phyloP scores from a whole-genome alignment of 202 grass and related monocot genomes.

The Dendrocalamus latiflorus region DNA sequence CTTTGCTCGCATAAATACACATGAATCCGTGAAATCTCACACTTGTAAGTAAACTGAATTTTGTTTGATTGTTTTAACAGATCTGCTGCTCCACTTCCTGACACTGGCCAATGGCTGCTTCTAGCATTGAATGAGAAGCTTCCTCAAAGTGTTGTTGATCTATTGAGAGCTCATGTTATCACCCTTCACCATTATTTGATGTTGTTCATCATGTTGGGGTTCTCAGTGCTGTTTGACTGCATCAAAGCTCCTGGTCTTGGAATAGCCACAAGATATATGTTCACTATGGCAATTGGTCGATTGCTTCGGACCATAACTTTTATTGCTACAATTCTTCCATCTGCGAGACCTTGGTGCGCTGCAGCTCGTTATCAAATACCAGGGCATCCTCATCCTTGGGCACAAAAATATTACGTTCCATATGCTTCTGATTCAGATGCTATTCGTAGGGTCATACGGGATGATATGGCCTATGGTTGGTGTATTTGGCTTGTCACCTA shows the following conservation, averaged over 20 bases:
- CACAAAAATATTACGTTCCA: slow-evolving; percentile 86
- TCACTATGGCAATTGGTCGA: slow-evolving; percentile 85
- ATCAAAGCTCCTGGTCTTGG: slow-evolving; percentile 93
- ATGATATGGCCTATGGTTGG: slow-evolving; percentile 63
- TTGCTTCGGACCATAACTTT: slow-evolving; percentile 79
- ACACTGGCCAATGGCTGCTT: slow-evolving; percentile 93
- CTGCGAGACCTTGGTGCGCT: slow-evolving; percentile 80
- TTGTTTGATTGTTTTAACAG: slow-evolving; percentile 34
- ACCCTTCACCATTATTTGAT: slow-evolving; percentile 97
- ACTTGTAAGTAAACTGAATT: slow-evolving; percentile 12
- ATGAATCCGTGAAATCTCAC: background rate
- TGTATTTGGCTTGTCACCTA: slow-evolving; percentile 10
- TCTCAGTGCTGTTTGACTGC: slow-evolving; percentile 81
- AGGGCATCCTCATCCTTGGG: slow-evolving; percentile 80
- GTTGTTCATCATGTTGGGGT: slow-evolving; percentile 88
- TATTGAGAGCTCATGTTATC: slow-evolving; percentile 87
- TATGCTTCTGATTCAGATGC: slow-evolving; percentile 80
- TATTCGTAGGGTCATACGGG: slow-evolving; percentile 59
- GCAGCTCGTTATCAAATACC: slow-evolving; percentile 71
- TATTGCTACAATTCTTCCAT: slow-evolving; percentile 84
- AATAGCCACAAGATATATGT: slow-evolving; percentile 86
- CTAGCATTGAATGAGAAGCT: slow-evolving; percentile 84
- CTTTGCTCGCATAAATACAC: background rate
- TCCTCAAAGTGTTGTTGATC: slow-evolving; percentile 58
- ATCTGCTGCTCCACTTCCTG: slow-evolving; percentile 72